Evolutionary conservation across 2,329 filamentous ascomycete species (phyloP), one percentile per base, ranked within the genome.

Genomic region (Verticillium zaregamsianum): DNA sequence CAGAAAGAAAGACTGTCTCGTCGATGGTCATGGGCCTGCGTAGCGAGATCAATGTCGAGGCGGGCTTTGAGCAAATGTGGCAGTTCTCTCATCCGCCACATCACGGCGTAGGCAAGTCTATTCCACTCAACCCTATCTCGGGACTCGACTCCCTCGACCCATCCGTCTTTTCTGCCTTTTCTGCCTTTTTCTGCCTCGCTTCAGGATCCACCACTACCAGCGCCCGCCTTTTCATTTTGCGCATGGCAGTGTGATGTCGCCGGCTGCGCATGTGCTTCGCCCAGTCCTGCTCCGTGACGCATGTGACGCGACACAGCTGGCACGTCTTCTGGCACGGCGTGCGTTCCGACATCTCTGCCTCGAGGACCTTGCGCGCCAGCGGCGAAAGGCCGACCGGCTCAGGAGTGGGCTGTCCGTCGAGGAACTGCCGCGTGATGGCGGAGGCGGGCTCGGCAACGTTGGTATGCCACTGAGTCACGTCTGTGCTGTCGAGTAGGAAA

Each of bases 401-500:
- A 0, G 86, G 86, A 45, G 90, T 80, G 1, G 73, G 55, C 40
- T 83, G 73, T 0, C 82, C 84, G 1, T 75, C 69, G 0, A 97
- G 80, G 68, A 96, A 96, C 0, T 77, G 72, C 14, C 78, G 71
- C 0, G 89, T 84, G 32, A 97, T 75, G 1, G 78, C 72, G 1
- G 85, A 77, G 0, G 91, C 93, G 2, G 87, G 87, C 2, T 80
- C 75, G 1, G 86, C 80, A 2, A 97, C 91, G n/a, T 81, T 77
- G 0, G 80, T 72, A 0, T 81, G 68, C 82, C 91, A 97, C 1
- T 75, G 70, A 0, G 79, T 69, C 2, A 88, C 78, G 66, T 95
- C 82, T 2, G 90, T 92, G 65, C 91, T 91, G 74, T 99, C 92
- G 1, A 98, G 76, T 2, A 98, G 76, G 72, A 91, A 98, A 1